These are phyloP conservation scores for Annulohypoxylon nitens DNA, from an alignment of 495 filamentous ascomycete genomes.

Conservation along the genomic window DNA sequence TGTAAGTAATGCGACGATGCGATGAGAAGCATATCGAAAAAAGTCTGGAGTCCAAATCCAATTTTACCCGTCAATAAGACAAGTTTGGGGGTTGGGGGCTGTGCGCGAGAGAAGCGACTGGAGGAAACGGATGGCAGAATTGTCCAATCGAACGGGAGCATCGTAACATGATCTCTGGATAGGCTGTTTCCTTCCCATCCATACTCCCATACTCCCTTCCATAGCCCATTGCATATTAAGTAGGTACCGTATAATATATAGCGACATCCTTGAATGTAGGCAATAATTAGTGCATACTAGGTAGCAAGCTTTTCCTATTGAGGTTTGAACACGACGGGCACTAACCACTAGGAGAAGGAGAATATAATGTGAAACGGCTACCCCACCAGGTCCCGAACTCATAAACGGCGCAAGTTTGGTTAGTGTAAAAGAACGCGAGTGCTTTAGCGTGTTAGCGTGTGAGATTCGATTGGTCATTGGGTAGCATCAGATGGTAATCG, in stretches of 20 bases:
- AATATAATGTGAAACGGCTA: constrained; percentile 43
- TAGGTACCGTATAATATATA: background rate
- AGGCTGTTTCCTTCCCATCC: constrained; percentile 23
- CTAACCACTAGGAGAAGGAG: constrained; percentile 44
- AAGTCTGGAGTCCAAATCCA: background rate
- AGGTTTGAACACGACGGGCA: constrained; percentile 35
- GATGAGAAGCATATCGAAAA: constrained; percentile 13
- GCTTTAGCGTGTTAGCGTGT: background rate
- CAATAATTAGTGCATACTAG: constrained; percentile 1
- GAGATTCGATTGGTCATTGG: constrained; percentile 28
- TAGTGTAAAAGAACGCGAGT: background rate
- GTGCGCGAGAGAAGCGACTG: constrained; percentile 15
- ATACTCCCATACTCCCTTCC: background rate
- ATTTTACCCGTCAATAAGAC: constrained; percentile 11
- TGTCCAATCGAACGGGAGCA: constrained; percentile 37
- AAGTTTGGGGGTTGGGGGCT: background rate
- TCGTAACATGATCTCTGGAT: constrained; percentile 29
- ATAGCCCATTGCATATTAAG: background rate
- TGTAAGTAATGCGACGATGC: background rate
- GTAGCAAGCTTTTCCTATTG: constrained; percentile 26
- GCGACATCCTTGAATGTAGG: background rate
- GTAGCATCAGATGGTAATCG: constrained; percentile 31
- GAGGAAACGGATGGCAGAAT: constrained; percentile 31
- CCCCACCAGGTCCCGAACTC: constrained; percentile 34
- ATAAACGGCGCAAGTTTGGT: constrained; percentile 18